These are phyloP conservation scores for Melampsora americana DNA, from an alignment of 1,284 basidiomycete genomes.

Conservation along the genomic window DNA sequence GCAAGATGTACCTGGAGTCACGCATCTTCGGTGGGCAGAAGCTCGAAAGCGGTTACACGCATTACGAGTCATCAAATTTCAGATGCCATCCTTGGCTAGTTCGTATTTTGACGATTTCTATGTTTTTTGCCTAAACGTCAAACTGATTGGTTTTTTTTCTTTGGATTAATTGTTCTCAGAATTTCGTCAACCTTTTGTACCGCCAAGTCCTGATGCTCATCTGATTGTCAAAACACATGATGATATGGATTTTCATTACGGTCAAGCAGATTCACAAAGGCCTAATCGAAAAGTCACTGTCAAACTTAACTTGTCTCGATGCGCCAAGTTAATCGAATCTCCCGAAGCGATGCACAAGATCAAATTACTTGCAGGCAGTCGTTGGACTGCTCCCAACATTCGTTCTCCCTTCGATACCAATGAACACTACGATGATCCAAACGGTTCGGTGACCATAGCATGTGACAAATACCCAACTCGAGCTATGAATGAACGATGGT, in stretches of 20 bases:
- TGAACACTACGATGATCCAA: slow-evolving; percentile 17
- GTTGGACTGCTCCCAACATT: slow-evolving; percentile 16
- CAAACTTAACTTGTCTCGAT: slow-evolving; percentile 16
- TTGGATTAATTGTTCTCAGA: not conserved
- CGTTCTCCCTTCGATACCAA: slow-evolving; percentile 8
- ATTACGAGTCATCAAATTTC: slow-evolving; percentile 24
- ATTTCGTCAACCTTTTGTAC: slow-evolving; percentile 35
- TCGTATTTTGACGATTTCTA: not conserved
- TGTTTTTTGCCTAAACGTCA: too few relatives aligned
- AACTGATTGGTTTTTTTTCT: not conserved
- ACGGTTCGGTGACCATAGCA: slow-evolving; percentile 21
- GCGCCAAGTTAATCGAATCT: not conserved
- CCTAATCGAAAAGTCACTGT: slow-evolving; percentile 33
- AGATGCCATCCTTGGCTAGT: slow-evolving; percentile 30
- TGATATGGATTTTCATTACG: slow-evolving; percentile 37
- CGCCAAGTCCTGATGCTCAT: slow-evolving; percentile 29
- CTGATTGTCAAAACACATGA: slow-evolving; percentile 26
- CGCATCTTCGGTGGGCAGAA: slow-evolving; percentile 29
- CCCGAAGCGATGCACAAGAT: slow-evolving; percentile 33
- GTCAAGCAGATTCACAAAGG: slow-evolving; percentile 27
- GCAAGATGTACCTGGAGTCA: slow-evolving; percentile 31
- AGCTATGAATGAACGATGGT: slow-evolving; percentile 27
- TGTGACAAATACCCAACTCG: slow-evolving; percentile 30
- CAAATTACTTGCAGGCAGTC: slow-evolving; percentile 19
- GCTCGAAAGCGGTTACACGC: slow-evolving; percentile 30